Evolutionary conservation across 305 asterid species (phyloP).

Genomic region (Fraxinus ornus): DNA sequence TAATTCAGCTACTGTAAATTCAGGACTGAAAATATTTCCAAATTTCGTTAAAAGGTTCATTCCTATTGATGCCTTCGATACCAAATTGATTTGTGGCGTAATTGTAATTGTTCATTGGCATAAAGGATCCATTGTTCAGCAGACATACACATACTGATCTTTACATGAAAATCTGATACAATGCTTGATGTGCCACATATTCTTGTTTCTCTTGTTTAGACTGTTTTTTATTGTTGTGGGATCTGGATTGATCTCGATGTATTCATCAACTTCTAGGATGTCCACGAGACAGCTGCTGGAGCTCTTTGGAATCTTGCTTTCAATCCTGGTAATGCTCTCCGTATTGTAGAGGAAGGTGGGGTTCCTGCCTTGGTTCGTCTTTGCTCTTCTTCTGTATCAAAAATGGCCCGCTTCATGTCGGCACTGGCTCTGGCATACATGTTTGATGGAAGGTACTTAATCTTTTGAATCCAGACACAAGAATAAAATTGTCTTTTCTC

Average conservation of each 20-base stretch:
- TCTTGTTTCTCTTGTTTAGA: not conserved
- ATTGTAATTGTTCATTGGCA: constrained; percentile 11
- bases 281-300: constrained; percentile 96
- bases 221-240: not conserved
- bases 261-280: constrained; percentile 53
- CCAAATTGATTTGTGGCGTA: not conserved
- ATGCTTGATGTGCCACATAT: not conserved
- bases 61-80: not conserved
- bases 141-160: not conserved
- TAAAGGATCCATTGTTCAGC: not conserved
- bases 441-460: constrained; percentile 81
- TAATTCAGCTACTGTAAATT: not conserved
- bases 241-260: not conserved
- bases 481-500: not conserved
- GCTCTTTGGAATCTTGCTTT: constrained; percentile 99
- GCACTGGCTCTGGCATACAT: constrained; percentile 83
- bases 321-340: constrained; percentile 85
- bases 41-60: not conserved
- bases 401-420: constrained; percentile 97
- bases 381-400: constrained; percentile 74
- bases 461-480: constrained; percentile 5
- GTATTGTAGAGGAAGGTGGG: constrained; percentile 91
- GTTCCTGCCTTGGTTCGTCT: constrained; percentile 73
- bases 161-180: not conserved
- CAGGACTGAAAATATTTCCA: not conserved